Evolutionary conservation across 148 eudicot species (phyloP), one percentile per base, ranked within the genome.

Genomic region (Rhododendron vialii): DNA sequence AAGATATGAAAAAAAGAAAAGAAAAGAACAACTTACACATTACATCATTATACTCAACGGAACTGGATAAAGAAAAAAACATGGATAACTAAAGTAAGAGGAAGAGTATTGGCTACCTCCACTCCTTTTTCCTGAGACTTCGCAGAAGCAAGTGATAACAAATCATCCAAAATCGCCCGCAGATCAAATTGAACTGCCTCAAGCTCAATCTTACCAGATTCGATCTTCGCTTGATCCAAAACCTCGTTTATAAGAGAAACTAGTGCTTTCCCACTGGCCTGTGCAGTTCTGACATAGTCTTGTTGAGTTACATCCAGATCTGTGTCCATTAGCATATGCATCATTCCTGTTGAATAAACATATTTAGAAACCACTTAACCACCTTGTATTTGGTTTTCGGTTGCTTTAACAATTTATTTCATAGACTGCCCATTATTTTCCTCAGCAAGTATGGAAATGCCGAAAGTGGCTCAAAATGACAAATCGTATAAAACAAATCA

Each of bases 181-280:
- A 95, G 89, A 86, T 97, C 95, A 87, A 97, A 97, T 36, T 90
- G 90, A 86, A 95, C 92, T 35, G 96, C 94, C 87, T 95, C 99
- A 69, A 97, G 94, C 93, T 95, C 99, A 55, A 97, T 92, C 89
- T 93, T 97, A 36, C 98, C 98, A 85, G 99, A 91, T 85, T 96
- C 98, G 26, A 96, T 96, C 89, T 96, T 96, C n/a, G 99, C 99
- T 90, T 93, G 99, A 88, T 97, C 99, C 87, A 97, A 92, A 88
- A 97, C 96, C 92, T 93, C 99, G 85, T 97, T 97, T 83, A 97
- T 97, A 41, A 97, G 93, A 13, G 99, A 97, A 87, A 97, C 98
- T 51, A 97, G 91, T 86, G 98, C 98, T 91, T 92, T 97, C 61
- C 99, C 99, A 87, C 99, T 97, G 24, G 91, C 99, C 88, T 96